These are phyloP conservation scores for Cynanchum wilfordii DNA, from an alignment of 257 asterid species.

Conservation along the genomic window DNA sequence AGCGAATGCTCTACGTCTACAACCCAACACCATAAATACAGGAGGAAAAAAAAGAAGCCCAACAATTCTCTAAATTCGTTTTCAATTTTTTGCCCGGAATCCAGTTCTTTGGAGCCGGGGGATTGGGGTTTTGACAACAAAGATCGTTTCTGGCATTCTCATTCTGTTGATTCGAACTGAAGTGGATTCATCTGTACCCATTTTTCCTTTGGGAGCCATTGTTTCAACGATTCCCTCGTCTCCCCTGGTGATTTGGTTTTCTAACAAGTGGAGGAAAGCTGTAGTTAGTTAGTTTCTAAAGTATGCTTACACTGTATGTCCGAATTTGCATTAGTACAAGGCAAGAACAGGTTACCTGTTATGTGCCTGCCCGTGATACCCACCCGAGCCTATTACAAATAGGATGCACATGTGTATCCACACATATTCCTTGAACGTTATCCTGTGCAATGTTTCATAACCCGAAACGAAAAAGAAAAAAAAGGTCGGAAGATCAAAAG, in stretches of 20 bases:
- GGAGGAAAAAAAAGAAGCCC: not conserved
- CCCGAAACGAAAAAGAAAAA: constrained; percentile 41
- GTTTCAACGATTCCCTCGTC: constrained; percentile 82
- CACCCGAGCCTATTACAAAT: no score
- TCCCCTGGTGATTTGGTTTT: constrained; percentile 76
- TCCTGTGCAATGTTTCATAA: constrained; percentile 95
- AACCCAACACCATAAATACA: not conserved
- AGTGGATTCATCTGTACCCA: constrained; percentile 95
- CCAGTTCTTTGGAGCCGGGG: not conserved
- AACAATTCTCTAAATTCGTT: not conserved
- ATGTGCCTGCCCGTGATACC: no score
- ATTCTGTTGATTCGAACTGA: constrained; percentile 13
- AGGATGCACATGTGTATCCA: constrained; percentile 97
- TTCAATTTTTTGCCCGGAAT: constrained; percentile 12
- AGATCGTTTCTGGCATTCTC: constrained; percentile 6
- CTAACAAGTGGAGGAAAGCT: constrained; percentile 31
- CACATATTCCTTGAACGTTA: constrained; percentile 96
- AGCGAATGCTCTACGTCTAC: not conserved
- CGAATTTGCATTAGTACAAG: no score
- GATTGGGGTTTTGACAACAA: constrained; percentile 10
- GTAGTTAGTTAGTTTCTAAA: not conserved
- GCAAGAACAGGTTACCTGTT: no score
- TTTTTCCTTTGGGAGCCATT: constrained; percentile 98
- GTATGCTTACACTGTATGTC: no score
- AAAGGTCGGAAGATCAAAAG: constrained; percentile 3